Evolutionary conservation across 192 early-diverging fungal genomes (phyloP).

Genomic region (Backusella liffmaniae): DNA sequence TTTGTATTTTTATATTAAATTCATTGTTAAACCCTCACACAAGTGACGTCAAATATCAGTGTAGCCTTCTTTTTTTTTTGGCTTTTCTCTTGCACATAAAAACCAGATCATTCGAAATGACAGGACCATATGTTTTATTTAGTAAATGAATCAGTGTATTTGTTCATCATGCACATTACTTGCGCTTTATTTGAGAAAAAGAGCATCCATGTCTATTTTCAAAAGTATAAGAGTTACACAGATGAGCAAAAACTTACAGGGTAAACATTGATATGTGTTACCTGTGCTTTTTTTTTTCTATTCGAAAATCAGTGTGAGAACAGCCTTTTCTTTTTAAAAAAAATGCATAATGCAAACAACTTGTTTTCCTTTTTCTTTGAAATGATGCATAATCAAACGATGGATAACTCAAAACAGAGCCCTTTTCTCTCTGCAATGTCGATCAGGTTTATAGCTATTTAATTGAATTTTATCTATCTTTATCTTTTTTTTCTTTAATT

Average conservation of each 20-base stretch:
- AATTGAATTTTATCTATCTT: no score
- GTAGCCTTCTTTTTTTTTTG: not conserved
- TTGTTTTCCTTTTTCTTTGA: no score
- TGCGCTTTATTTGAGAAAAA: not conserved
- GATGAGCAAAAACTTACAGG: no score
- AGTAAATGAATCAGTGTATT: not conserved
- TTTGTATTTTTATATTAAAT: not conserved
- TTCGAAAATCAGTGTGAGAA: no score
- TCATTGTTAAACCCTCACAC: not conserved
- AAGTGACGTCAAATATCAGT: not conserved
- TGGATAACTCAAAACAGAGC: no score
- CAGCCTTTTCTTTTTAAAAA: not conserved
- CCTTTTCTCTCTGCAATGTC: no score
- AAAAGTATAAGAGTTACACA: no score
- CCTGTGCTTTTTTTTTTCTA: not conserved
- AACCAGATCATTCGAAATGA: not conserved
- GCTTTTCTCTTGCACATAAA: not conserved
- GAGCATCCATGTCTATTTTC: no score
- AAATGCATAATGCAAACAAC: not conserved
- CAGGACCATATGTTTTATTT: not conserved
- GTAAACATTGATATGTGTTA: not conserved
- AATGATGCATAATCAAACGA: no score
- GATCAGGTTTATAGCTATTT: no score
- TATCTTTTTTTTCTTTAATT: not conserved
- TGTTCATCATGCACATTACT: not conserved